Evolutionary conservation across 306 rosid genomes (phyloP).

Genomic region (peach (Prunus persica)): Prunus_persica_NCBIv2 NC_034009.1:27485501-27486000

Average conservation of each 20-base stretch:
- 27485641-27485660: slow-evolving; percentile 44
- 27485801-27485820: slow-evolving; percentile 58
- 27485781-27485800: slow-evolving; percentile 48
- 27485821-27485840: slow-evolving; percentile 46
- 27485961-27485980: slow-evolving; percentile 50
- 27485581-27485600: slow-evolving; percentile 50
- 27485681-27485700: slow-evolving; percentile 41
- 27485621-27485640: slow-evolving; percentile 56
- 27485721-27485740: slow-evolving; percentile 43
- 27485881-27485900: slow-evolving; percentile 55
- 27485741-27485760: slow-evolving; percentile 41
- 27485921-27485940: slow-evolving; percentile 51
- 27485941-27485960: slow-evolving; percentile 70
- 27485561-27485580: slow-evolving; percentile 37
- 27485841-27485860: slow-evolving; percentile 50
- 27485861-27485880: slow-evolving; percentile 53
- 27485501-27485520: slow-evolving; percentile 56
- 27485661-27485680: slow-evolving; percentile 28
- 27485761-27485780: slow-evolving; percentile 58
- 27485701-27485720: slow-evolving; percentile 52
- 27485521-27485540: slow-evolving; percentile 42
- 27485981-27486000: slow-evolving; percentile 42
- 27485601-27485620: slow-evolving; percentile 50
- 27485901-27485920: slow-evolving; percentile 56
- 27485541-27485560: slow-evolving; percentile 19